Percentiles rank a stretch among this genome's conserved stretches.
These are phyloP conservation scores for Solanum hybrid DNA, from an alignment of 305 asterid genomes.

Conservation along the genomic window DNA sequence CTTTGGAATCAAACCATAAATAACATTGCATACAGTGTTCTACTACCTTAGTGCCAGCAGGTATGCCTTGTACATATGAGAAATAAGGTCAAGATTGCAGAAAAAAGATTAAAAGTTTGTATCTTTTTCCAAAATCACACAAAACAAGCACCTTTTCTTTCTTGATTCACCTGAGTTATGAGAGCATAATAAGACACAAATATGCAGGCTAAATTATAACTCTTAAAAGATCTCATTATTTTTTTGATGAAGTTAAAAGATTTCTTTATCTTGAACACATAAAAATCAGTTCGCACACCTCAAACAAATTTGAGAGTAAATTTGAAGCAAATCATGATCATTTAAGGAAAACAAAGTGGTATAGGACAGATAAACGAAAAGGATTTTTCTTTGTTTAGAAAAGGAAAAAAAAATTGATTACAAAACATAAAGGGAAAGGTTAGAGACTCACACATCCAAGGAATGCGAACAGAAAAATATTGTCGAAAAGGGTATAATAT, in stretches of 20 bases:
- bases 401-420: not conserved
- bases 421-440: not conserved
- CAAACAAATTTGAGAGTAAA: not conserved
- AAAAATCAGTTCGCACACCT: not conserved
- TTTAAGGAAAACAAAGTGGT: not conserved
- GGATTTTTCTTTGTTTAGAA: not conserved
- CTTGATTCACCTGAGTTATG: not conserved
- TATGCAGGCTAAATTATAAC: not conserved
- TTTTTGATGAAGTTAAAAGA: no score
- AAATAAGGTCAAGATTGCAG: not conserved
- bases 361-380: not conserved
- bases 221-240: no score
- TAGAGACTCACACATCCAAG: not conserved
- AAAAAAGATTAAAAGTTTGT: not conserved
- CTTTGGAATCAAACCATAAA: not conserved
- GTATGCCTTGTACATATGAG: not conserved
- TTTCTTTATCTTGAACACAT: not conserved
- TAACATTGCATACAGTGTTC: not conserved
- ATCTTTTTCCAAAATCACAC: not conserved
- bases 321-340: not conserved
- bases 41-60: not conserved
- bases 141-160: not conserved
- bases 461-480: not conserved
- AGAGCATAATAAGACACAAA: not conserved
- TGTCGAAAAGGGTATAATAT: not conserved